Evolutionary conservation across 495 filamentous ascomycete species (phyloP), one percentile per base, ranked within the genome.

Genomic region (Darksidea phi): DNA sequence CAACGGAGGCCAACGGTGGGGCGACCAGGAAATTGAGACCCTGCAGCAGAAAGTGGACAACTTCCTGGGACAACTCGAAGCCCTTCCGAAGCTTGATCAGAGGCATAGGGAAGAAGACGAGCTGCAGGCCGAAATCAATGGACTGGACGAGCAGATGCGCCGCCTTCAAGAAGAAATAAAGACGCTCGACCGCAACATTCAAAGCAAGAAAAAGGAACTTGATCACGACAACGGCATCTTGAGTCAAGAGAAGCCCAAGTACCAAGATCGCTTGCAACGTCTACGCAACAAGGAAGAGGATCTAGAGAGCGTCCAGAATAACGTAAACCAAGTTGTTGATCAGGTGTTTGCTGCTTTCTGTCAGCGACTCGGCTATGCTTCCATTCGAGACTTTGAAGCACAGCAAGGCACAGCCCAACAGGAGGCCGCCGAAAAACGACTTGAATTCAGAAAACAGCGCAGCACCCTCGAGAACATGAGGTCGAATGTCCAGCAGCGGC

Each of bases 381-480:
- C 91, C 67, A 96, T 99, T 63, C 89, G 93, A 20, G 86, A 87
- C 36, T 99, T 97, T 68, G 90, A 97, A 72, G 87, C 86, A 6
- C 91, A 95, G 58, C 94, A 97, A 71, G 94, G 94, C 34, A 89
- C 86, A 13, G 71, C 93, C 48, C 91, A 97, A 67, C 88, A 95
- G 72, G 91, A 97, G 67, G 87, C 85, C 38, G 84, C 87, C 1
- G 85, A 91, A 72, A 94, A 91, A 75, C 89, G 88, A 56, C 83
- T 90, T 21, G 87, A 90, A 59, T 97, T 95, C 67, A 87, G 83
- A 24, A 84, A 85, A 13, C 94, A 97, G 71, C 93, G 86, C 74
- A 86, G 85, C 60, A 83, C 82, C 48, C 80, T 99, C 36, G 80
- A 93, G 68, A 91, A 85, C 69, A 86, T 86, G 63, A 77, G 96